Evolutionary conservation across 179 eudicot genomes (phyloP).

Genomic region (Actinidia arguta): DNA sequence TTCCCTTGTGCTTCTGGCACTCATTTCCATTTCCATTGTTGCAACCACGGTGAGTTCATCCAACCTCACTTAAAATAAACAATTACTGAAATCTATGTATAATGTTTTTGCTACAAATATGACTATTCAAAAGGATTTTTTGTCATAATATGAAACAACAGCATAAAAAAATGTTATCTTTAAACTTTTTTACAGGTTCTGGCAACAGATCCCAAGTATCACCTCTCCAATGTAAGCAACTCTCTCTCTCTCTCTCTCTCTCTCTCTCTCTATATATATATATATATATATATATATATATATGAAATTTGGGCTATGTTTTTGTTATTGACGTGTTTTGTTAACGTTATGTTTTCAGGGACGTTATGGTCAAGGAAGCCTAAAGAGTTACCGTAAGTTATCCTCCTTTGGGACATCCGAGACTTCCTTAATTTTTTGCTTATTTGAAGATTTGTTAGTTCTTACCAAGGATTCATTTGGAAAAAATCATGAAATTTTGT

Average conservation of each 20-base stretch:
- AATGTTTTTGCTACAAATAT: background rate
- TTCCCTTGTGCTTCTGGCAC: slow-evolving; percentile 20
- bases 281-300: too few relatives aligned
- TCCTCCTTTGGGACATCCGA: background rate
- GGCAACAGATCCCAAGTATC: background rate
- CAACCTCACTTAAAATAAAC: too few relatives aligned
- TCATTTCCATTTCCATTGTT: slow-evolving; percentile 16
- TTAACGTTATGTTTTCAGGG: background rate
- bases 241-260: slow-evolving; percentile 10
- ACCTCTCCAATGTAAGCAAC: slow-evolving; percentile 1
- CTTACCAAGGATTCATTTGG: too few relatives aligned
- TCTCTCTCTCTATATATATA: background rate
- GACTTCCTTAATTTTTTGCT: background rate
- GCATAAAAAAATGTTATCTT: too few relatives aligned
- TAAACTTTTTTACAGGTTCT: slow-evolving; percentile 1
- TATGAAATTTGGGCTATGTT: too few relatives aligned
- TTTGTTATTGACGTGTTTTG: background rate
- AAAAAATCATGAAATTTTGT: too few relatives aligned
- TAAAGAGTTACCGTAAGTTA: slow-evolving; percentile 28
- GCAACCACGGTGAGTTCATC: slow-evolving; percentile 16
- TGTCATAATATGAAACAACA: background rate
- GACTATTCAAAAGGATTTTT: background rate
- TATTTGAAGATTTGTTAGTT: background rate
- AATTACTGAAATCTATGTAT: background rate
- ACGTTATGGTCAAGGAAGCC: slow-evolving; percentile 24